Evolutionary conservation across 129 eudicot species (phyloP).

Genomic region (Oenanthe sinensis): DNA sequence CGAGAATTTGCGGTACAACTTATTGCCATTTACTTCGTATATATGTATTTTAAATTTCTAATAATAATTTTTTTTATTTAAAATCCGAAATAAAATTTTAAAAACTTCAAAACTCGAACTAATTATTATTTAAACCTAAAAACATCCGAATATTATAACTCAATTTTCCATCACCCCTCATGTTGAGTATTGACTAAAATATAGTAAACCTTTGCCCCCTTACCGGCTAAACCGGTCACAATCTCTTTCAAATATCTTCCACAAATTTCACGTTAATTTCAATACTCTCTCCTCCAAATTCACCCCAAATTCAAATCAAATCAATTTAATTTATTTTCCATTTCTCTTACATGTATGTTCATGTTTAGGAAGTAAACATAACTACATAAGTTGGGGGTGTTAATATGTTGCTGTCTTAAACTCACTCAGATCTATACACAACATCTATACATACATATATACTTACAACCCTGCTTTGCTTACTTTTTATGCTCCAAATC

Average conservation of each 20-base stretch:
- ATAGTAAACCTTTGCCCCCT: neutral
- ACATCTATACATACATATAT: too few species aligned
- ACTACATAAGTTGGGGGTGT: neutral
- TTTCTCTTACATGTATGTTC: neutral
- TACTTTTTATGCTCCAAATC: too few species aligned
- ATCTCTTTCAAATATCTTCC: neutral
- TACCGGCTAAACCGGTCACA: constrained; percentile 2
- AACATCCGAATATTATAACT: too few species aligned
- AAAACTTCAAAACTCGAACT: too few species aligned
- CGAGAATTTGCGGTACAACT: too few species aligned
- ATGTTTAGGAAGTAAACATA: neutral
- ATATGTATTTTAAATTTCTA: too few species aligned
- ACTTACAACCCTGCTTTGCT: too few species aligned
- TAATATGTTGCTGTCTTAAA: neutral
- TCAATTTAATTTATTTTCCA: neutral
- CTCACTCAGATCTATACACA: neutral
- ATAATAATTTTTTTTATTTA: too few species aligned
- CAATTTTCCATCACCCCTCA: neutral
- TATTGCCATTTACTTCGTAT: too few species aligned
- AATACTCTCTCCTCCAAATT: neutral
- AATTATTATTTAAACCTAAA: too few species aligned
- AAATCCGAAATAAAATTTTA: too few species aligned
- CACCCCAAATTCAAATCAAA: neutral
- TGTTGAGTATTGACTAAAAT: neutral
- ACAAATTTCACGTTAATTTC: constrained; percentile 4